Evolutionary conservation across 2,329 filamentous ascomycete species (phyloP).

Genomic region (Rugonectria rugulosa): DNA sequence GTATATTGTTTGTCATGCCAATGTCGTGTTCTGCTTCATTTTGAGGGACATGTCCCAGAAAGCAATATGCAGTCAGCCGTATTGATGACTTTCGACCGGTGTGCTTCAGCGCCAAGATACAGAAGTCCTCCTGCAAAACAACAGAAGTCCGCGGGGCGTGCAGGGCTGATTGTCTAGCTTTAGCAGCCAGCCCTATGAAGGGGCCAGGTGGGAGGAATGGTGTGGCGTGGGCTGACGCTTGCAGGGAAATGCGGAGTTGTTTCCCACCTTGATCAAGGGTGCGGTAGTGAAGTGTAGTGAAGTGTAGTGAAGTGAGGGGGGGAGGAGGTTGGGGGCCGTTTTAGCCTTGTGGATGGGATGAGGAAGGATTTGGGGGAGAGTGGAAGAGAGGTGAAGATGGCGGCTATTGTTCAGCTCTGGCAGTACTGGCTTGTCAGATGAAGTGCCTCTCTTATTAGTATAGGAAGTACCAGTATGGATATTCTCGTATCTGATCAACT

Average conservation of each 20-base stretch:
- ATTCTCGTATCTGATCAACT: too few relatives aligned
- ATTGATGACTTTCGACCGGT: background rate
- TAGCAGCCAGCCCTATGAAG: background rate
- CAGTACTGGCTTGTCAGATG: too few relatives aligned
- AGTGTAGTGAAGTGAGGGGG: background rate
- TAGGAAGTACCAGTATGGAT: too few relatives aligned
- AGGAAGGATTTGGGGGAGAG: background rate
- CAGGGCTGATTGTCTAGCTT: background rate
- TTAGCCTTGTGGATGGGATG: background rate
- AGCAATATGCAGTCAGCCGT: background rate
- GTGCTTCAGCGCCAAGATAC: background rate
- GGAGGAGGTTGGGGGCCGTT: background rate
- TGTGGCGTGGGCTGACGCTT: constrained; percentile 8
- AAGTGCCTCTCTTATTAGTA: too few relatives aligned
- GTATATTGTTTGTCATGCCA: too few relatives aligned
- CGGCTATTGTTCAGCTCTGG: too few relatives aligned
- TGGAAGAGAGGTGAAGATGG: background rate
- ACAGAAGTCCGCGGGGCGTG: background rate
- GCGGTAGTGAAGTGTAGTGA: too few relatives aligned
- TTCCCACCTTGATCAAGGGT: background rate
- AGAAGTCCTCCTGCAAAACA: background rate
- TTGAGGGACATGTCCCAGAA: background rate
- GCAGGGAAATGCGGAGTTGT: background rate
- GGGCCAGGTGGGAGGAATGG: background rate
- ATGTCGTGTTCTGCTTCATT: too few relatives aligned